phyloP scores from a whole-genome alignment of 139 green algal genomes.

The Picochlorum sp. region DNA sequence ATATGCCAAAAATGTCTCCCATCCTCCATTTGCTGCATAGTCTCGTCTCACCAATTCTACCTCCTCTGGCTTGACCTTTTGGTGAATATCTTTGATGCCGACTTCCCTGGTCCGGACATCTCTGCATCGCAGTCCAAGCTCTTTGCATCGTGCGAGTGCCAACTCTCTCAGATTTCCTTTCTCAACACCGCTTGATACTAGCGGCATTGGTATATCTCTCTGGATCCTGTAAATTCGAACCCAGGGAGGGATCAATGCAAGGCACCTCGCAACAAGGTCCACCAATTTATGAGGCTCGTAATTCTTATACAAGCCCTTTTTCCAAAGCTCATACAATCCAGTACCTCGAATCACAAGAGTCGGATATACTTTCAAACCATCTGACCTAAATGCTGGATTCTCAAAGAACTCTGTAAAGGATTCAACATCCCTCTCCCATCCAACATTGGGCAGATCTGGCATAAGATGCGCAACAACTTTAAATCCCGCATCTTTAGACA shows the following conservation, averaged over 20 bases:
- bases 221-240: conserved; percentile 89
- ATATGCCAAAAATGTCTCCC: conserved; percentile 97
- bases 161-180: conserved; percentile 96
- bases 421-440: conserved; percentile 94
- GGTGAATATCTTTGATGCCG: conserved; percentile 96
- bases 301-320: conserved; percentile 86
- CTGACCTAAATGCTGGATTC: conserved; percentile 82
- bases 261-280: conserved; percentile 82
- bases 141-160: conserved; percentile 77
- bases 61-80: conserved; percentile 63
- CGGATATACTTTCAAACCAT: conserved; percentile 90
- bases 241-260: conserved; percentile 90
- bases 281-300: conserved; percentile 82
- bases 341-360: conserved; percentile 77
- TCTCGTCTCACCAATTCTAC: conserved; percentile 93
- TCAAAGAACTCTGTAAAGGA: conserved; percentile 97
- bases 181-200: conserved; percentile 89
- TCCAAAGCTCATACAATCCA: conserved; percentile 97
- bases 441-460: conserved; percentile 96
- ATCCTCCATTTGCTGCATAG: conserved; percentile 88
- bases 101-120: conserved; percentile 92
- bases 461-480: conserved; percentile 98
- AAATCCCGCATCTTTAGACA: conserved; percentile 91
- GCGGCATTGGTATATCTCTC: conserved; percentile 97
- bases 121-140: conserved; percentile 77